A percentile compares a stretch with the other conserved stretches of the same genome.
phyloP scores from a whole-genome alignment of 352 stramenopile genomes.

The Phytophthora sp. region DNA sequence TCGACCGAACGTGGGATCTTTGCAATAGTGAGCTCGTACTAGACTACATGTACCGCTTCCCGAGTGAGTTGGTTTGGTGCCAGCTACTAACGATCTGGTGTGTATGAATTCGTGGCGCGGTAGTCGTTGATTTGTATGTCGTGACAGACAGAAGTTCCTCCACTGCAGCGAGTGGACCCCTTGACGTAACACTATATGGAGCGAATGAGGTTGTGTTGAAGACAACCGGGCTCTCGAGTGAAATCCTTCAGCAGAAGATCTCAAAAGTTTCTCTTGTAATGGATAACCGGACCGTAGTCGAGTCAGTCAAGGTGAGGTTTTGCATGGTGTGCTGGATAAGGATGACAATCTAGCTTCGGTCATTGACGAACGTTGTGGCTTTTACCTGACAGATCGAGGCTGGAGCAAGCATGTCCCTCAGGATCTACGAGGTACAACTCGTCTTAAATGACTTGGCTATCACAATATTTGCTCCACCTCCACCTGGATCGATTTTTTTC shows the following conservation, averaged over 20 bases:
- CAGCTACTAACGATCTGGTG: background rate
- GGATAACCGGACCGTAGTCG: slow-evolving; percentile 5
- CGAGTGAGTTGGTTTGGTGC: too few species aligned
- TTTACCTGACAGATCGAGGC: slow-evolving; percentile 37
- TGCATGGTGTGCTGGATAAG: background rate
- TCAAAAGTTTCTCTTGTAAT: slow-evolving; percentile 17
- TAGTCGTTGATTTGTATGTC: slow-evolving; percentile 42
- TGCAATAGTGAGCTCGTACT: slow-evolving; percentile 36
- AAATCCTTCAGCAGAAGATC: slow-evolving; percentile 12
- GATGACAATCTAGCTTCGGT: too few species aligned
- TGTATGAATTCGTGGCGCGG: background rate
- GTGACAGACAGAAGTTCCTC: slow-evolving; percentile 19
- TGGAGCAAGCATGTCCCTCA: slow-evolving; percentile 8
- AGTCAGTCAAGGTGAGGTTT: slow-evolving; percentile 20
- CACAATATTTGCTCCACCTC: slow-evolving; percentile 19
- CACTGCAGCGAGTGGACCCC: background rate
- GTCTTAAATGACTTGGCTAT: slow-evolving; percentile 31
- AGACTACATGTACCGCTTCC: background rate
- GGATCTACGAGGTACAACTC: slow-evolving; percentile 40
- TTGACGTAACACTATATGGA: slow-evolving; percentile 29
- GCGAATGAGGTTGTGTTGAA: slow-evolving; percentile 18
- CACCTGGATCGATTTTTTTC: slow-evolving; percentile 17
- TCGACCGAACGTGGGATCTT: slow-evolving; percentile 30
- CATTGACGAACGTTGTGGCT: too few species aligned
- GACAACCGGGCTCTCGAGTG: slow-evolving; percentile 3